A percentile compares a stretch with the other conserved stretches of the same genome.
phyloP scores from a whole-genome alignment of 2,329 filamentous ascomycete genomes.

The Sclerotinia glacialis region DNA sequence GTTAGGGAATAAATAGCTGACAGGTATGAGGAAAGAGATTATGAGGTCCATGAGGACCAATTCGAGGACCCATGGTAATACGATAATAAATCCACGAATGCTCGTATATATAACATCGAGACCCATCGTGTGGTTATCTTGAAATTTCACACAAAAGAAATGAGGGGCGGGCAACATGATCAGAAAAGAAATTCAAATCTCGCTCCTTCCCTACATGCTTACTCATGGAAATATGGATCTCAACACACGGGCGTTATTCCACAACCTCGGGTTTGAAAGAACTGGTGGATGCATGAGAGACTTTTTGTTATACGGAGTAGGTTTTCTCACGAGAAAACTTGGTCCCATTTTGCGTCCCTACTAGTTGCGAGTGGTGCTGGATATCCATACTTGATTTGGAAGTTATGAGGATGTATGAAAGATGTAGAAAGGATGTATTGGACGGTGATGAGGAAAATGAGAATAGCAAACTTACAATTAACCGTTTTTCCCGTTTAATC shows the following conservation, averaged over 20 bases:
- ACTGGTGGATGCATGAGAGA: not conserved
- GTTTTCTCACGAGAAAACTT: too few species aligned
- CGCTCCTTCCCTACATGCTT: not conserved
- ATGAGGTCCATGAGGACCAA: slow-evolving; percentile 52
- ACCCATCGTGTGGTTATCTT: slow-evolving; percentile 5
- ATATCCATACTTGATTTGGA: too few species aligned
- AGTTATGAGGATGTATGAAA: not conserved
- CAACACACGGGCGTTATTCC: slow-evolving; percentile 11
- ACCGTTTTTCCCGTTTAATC: too few species aligned
- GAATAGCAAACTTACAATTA: too few species aligned
- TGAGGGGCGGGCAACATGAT: slow-evolving; percentile 9
- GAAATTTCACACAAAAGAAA: not conserved
- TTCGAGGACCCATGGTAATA: slow-evolving; percentile 53
- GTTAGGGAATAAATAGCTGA: slow-evolving; percentile 49
- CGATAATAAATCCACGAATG: slow-evolving; percentile 46
- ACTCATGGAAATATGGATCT: slow-evolving; percentile 20
- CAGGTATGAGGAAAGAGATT: slow-evolving; percentile 49
- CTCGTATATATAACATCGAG: slow-evolving; percentile 31
- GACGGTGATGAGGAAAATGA: too few species aligned
- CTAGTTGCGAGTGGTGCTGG: too few species aligned
- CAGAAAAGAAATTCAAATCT: slow-evolving; percentile 11
- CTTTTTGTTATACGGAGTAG: too few species aligned
- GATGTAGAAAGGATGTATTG: too few species aligned
- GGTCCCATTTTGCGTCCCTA: too few species aligned
- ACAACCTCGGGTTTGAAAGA: not conserved